phyloP scores from a whole-genome alignment of 768 basidiomycete genomes.

The Suillus spraguei region DNA sequence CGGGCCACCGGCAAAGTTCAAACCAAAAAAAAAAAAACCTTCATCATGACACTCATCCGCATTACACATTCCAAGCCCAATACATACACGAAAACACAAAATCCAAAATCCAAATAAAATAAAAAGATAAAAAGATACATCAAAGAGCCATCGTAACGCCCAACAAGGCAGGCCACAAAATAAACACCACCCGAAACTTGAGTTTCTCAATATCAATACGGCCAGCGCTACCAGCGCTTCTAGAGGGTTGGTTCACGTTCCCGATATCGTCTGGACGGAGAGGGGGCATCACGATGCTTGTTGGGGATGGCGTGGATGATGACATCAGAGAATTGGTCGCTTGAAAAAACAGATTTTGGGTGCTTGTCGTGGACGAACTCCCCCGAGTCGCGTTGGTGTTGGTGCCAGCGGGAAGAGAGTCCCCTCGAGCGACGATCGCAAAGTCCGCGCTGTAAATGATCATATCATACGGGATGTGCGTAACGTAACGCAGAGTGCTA shows the following conservation, averaged over 20 bases:
- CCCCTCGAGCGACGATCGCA: conserved; percentile 27
- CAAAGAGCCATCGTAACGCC: conserved; percentile 55
- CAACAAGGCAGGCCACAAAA: conserved; percentile 58
- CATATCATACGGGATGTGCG: conserved; percentile 22
- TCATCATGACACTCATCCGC: neutral
- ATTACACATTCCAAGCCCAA: neutral
- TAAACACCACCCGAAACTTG: conserved; percentile 50
- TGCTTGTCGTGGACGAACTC: neutral
- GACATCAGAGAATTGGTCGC: neutral
- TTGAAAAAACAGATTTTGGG: neutral
- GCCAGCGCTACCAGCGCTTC: conserved; percentile 9
- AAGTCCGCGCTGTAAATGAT: conserved; percentile 58
- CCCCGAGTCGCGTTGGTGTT: neutral
- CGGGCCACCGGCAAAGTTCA: too few relatives aligned
- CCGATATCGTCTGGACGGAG: conserved; percentile 12
- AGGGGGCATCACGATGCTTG: neutral
- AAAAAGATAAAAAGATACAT: neutral
- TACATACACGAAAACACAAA: conserved; percentile 5
- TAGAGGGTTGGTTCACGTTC: neutral
- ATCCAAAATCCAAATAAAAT: neutral
- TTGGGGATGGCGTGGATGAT: conserved; percentile 8
- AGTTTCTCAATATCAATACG: conserved; percentile 37
- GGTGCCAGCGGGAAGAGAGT: neutral
- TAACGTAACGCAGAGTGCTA: conserved; percentile 34
- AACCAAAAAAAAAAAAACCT: too few relatives aligned